Conservation (phyloP, 805 yeast genomes). For the Saccharomycopsis sp. region DNA sequence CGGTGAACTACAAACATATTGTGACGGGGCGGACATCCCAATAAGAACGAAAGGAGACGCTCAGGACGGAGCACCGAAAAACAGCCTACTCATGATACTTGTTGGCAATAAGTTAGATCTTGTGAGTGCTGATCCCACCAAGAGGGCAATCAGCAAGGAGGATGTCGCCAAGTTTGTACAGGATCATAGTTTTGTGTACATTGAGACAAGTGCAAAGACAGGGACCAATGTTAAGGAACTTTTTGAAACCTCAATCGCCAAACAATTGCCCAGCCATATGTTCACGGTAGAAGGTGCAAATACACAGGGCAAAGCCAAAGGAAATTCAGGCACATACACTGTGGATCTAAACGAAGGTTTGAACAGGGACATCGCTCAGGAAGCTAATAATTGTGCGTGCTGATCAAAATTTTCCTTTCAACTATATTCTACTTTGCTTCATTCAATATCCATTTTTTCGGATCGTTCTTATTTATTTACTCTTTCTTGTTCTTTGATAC, state of each 20-base stretch:
- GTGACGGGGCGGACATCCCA: conserved; percentile 32
- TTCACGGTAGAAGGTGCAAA: conserved; percentile 16
- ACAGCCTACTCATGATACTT: conserved; percentile 62
- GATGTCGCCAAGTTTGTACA: conserved; percentile 35
- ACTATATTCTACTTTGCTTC: neutral
- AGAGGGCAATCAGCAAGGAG: conserved; percentile 35
- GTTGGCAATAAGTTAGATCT: conserved; percentile 85
- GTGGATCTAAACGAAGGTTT: conserved; percentile 17
- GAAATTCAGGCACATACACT: neutral
- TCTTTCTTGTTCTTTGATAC: neutral
- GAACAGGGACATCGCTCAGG: neutral
- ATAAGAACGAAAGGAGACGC: neutral
- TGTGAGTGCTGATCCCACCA: conserved; percentile 25
- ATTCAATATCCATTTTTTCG: neutral
- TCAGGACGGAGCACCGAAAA: neutral
- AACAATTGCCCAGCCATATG: conserved; percentile 14
- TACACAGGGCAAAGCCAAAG: neutral
- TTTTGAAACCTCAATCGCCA: conserved; percentile 33
- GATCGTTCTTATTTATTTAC: neutral
- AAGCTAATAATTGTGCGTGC: conserved; percentile 2
- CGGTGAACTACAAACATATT: conserved; percentile 78
- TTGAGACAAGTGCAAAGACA: conserved; percentile 62
- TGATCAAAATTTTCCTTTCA: neutral
- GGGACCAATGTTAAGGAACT: conserved; percentile 49
- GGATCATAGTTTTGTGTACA: conserved; percentile 41